phyloP scores from a whole-genome alignment of 306 rosid species.

The Chamaecrista fasciculata region DNA sequence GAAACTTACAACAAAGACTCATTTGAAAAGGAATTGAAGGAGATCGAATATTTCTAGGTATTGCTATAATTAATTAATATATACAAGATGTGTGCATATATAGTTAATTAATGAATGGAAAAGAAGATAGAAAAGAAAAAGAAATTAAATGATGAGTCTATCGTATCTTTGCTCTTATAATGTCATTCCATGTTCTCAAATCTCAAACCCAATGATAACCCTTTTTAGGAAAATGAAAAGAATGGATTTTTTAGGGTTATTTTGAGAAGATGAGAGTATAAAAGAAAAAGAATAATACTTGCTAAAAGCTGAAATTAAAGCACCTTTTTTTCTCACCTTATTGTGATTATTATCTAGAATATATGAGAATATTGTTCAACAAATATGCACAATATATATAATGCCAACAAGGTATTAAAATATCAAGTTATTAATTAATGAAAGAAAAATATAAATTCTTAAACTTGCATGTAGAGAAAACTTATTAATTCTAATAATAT shows the following conservation, averaged over 20 bases:
- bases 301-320: no score
- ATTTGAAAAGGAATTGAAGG: no score
- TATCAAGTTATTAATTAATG: no score
- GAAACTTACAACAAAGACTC: neutral
- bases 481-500: no score
- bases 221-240: constrained; percentile 21
- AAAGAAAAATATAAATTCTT: no score
- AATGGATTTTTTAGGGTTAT: neutral
- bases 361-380: no score
- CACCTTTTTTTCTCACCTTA: no score
- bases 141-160: neutral
- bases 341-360: no score
- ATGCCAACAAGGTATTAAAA: no score
- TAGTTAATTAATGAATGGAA: neutral
- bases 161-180: constrained; percentile 31
- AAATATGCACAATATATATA: no score
- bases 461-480: no score
- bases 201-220: neutral
- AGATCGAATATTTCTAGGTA: neutral
- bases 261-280: neutral
- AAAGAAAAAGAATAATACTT: neutral
- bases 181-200: neutral
- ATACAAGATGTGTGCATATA: neutral
- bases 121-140: neutral
- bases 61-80: constrained; percentile 3